Evolutionary conservation across 1,284 basidiomycete genomes (phyloP), one percentile per base, ranked within the genome.

Genomic region (Pseudozyma pruni): DNA sequence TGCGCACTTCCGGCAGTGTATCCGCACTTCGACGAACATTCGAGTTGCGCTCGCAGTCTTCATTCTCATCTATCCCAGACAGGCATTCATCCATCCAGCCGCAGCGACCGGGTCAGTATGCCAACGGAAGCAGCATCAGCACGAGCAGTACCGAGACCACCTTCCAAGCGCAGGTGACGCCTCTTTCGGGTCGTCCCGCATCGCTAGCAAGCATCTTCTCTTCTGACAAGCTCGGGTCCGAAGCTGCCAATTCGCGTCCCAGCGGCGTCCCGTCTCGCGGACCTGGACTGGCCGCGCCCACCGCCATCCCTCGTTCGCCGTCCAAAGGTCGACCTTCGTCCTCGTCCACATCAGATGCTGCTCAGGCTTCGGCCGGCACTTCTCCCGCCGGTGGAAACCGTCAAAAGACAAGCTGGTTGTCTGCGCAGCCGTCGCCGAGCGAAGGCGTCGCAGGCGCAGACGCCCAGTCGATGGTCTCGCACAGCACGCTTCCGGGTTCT

Each of bases 121-220:
- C 25, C 7, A 48, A 42, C 9, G 32, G 52, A 13, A 57, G 51
- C 44, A 59, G 56, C 19, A 45, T 64, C 41, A 59, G 63, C 45
- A 56, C 51, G 4, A 39, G 47, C 8, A 54, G 54, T 11, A 60
- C 63, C 2, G 61, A 74, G 34, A 62, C 58, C 13, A 74, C 72
- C 1, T 78, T 75, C 57, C 54, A 60, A 0, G 74, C 69, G 6
- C 74, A 75, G 17, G 32, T 78, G 22, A 52, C 58, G 22, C 63
- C 73, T 17, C 40, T 75, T 14, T 56, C 74, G 6, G 72, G 68
- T 4, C 66, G 64, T 34, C 72, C 72, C 13, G 57, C 48, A 1
- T 74, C 75, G 23, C 58, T 78, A 2, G 74, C 74, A 37, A 69
- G 59, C 52, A 62, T 78, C 41, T 78, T 78, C 33, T 57, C 61